Conservation (phyloP, 495 filamentous ascomycete species). For the Podospora fimiseda region DNA sequence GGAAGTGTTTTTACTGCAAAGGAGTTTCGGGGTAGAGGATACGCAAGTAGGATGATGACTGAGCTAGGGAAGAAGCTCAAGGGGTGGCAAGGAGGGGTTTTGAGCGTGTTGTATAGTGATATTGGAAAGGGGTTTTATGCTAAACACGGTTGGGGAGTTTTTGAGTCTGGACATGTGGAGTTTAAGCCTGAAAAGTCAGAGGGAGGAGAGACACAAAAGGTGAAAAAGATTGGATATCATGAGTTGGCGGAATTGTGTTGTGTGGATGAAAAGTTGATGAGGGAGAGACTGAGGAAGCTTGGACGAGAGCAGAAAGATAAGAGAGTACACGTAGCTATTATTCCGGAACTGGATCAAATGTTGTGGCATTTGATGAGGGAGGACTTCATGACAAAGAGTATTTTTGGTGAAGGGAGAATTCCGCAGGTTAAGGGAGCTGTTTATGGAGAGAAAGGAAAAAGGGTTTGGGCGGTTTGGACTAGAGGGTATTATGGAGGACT, state of each 20-base stretch:
- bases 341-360: slow-evolving; percentile 66
- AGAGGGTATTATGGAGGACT: slow-evolving; percentile 55
- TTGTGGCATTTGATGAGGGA: slow-evolving; percentile 84
- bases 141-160: slow-evolving; percentile 71
- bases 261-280: slow-evolving; percentile 41
- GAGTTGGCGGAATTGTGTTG: slow-evolving; percentile 53
- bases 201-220: slow-evolving; percentile 6
- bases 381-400: slow-evolving; percentile 64
- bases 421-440: slow-evolving; percentile 67
- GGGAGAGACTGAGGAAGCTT: too few species aligned
- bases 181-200: slow-evolving; percentile 43
- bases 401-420: slow-evolving; percentile 39
- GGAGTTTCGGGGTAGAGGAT: slow-evolving; percentile 66
- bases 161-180: slow-evolving; percentile 61
- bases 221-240: slow-evolving; percentile 36
- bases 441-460: slow-evolving; percentile 37
- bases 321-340: slow-evolving; percentile 55
- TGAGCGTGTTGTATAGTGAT: slow-evolving; percentile 83
- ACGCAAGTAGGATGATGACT: slow-evolving; percentile 59
- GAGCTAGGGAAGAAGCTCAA: slow-evolving; percentile 37
- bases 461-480: slow-evolving; percentile 78
- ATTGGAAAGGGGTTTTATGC: slow-evolving; percentile 94
- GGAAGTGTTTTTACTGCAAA: slow-evolving; percentile 81
- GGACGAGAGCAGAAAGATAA: background rate
- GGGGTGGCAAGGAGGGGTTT: slow-evolving; percentile 41